Base-by-base conservation (phyloP, 768 basidiomycete species). In the Leccinum subgranulosum region DNA sequence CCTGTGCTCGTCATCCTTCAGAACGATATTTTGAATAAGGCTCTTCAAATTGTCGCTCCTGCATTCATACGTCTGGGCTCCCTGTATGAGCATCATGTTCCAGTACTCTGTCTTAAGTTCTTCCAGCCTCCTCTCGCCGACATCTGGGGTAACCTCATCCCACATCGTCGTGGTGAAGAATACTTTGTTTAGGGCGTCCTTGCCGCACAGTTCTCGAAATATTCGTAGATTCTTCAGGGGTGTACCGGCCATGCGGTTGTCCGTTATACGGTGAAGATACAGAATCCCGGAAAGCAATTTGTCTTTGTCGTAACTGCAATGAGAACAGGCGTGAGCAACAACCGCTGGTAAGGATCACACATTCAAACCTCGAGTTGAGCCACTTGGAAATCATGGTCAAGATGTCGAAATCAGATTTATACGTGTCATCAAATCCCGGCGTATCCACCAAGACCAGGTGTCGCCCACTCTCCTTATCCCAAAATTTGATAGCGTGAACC, bases 251-350 rank as follows among this genome's bases (percentile, higher is more conserved):
- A 77, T 70, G 2, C 75, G 69, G 51, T 73, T 72, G 49, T 77
- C 75, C 9, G 74, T 66, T 41, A 78, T 78, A 15, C 73, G 69
- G 57, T 78, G 77, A 14, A 77, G 56, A 55, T 77, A 78, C 17
- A 78, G 19, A 27, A 78, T 68, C 2, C 70, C 75, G 8, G 71
- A 61, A 2, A 78, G 66, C 19, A 56, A 46, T 8, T 58, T 62
- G 2, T 51, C 2, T 11, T 47, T 46, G 10, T 34, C 47, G 27
- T 62, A 60, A 17, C 63, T 67, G 23, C 19, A 36, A 36, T 14
- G n/a, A 8, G 23, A 12, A 8, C 12, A 29, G 29, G 1, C 27
- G 12, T 17, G 21, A 23, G 6, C 17, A 36, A 36, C 34, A 36
- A 17, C 15, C 34, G 4, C 15, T 36, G 19, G 31, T 31, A 27